Evolutionary conservation across 768 basidiomycete genomes (phyloP), one percentile per base, ranked within the genome.

Genomic region (Macrocybe gigantea): DNA sequence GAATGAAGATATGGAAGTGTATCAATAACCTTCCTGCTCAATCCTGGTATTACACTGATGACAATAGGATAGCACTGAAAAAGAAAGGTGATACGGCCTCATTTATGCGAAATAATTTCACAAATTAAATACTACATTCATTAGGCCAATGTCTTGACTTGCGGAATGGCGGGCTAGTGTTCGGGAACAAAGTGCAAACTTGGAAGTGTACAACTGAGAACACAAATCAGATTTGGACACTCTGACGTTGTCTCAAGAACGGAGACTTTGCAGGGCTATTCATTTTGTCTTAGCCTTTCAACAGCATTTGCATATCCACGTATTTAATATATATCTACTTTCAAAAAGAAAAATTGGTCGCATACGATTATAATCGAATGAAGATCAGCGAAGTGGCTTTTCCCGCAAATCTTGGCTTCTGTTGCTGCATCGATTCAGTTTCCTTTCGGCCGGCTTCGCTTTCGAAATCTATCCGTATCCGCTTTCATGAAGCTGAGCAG

Each of bases 1-100:
- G 57, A 1, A 48, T 67, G 55, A 67, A 68, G 53, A 65, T 70
- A 9, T 67, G 67, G 66, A 51, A 63, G 35, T 70, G 68, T 47
- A 62, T 52, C 49, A 58, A 61, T 34, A 58, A 62, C 33, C 57
- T 67, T 29, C 56, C 66, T 4, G 62, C 67, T 4, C 66, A 68
- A 47, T 48, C 60, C n/a, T 70, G 65, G 64, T 58, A 47, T 42
- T 66, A 63, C 29, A 63, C 57, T 1, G 43, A 50, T 14, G 58
- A 66, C 40, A 57, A 56, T 15, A 43, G 53, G 6, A 54, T 67
- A 33, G 53, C 53, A 10, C 53, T 63, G 9, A 52, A 38, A 32
- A 43, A 51, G 1, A 44, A 57, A 47, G 56, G 60, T 57, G 46
- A 32, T 54, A 14, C 41, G 6, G 10, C 41, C 30, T 15, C 33